These are phyloP conservation scores for Phytophthora agathidicida DNA, from an alignment of 352 stramenopile genomes.

Conservation along the genomic window DNA sequence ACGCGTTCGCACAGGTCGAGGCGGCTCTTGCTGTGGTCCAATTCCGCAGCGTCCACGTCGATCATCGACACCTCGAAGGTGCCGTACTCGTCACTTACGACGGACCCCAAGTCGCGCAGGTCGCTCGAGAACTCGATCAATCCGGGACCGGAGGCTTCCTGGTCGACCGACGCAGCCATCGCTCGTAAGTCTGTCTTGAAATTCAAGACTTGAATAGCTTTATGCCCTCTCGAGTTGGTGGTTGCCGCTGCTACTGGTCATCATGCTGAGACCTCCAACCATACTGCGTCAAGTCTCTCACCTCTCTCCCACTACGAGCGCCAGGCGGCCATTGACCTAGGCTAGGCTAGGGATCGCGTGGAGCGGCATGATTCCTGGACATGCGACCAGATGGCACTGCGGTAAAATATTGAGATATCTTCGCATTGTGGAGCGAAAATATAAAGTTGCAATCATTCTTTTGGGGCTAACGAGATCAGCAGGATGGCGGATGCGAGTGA, in stretches of 20 bases:
- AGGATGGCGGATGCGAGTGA: constrained; percentile 7
- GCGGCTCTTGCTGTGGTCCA: constrained; percentile 13
- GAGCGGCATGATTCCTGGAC: too few relatives aligned
- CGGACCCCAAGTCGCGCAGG: constrained; percentile 19
- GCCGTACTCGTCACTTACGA: constrained; percentile 57
- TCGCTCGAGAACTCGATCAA: constrained; percentile 22
- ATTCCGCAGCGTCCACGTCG: constrained; percentile 52
- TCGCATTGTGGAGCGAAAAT: too few relatives aligned
- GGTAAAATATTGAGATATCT: too few relatives aligned
- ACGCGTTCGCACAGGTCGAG: constrained; percentile 12
- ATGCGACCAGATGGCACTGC: too few relatives aligned
- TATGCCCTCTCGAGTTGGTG: too few relatives aligned
- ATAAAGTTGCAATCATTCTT: too few relatives aligned
- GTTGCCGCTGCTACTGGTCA: too few relatives aligned
- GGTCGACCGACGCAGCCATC: constrained; percentile 22
- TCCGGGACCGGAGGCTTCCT: constrained; percentile 5
- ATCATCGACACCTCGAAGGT: constrained; percentile 78
- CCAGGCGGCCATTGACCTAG: constrained; percentile 15
- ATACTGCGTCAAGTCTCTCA: not conserved
- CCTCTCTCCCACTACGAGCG: constrained; percentile 17
- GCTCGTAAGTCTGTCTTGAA: too few relatives aligned
- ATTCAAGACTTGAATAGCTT: too few relatives aligned
- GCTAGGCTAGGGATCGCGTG: too few relatives aligned
- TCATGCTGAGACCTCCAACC: constrained; percentile 19
- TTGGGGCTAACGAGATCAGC: too few relatives aligned